Conservation (phyloP, 2,329 filamentous ascomycete genomes). For the Phialemoniopsis sp. region DNA sequence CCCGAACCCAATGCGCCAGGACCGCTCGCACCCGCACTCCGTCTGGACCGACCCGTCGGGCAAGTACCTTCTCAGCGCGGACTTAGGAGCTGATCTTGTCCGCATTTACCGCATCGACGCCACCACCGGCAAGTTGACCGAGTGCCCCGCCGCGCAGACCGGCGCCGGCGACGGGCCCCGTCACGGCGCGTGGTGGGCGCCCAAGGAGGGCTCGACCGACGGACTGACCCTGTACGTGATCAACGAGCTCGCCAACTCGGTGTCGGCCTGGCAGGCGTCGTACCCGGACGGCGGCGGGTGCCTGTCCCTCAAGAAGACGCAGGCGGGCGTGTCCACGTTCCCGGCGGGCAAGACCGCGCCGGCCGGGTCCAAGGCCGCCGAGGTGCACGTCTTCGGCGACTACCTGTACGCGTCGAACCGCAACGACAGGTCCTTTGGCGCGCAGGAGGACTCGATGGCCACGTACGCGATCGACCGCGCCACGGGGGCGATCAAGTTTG, state of each 20-base stretch:
- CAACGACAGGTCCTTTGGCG: constrained; percentile 52
- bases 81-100: constrained; percentile 40
- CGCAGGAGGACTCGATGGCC: constrained; percentile 49
- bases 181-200: constrained; percentile 46
- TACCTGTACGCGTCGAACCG: constrained; percentile 61
- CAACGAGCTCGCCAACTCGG: constrained; percentile 43
- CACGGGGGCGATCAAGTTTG: constrained; percentile 45
- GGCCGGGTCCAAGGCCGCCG: constrained; percentile 45
- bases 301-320: constrained; percentile 37
- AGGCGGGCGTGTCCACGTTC: constrained; percentile 39
- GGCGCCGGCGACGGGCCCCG: constrained; percentile 46
- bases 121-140: constrained; percentile 35
- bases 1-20: constrained; percentile 42
- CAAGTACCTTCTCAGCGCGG: constrained; percentile 43
- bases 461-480: constrained; percentile 41
- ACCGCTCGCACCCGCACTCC: constrained; percentile 50
- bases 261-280: constrained; percentile 43
- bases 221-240: constrained; percentile 23
- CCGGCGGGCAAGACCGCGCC: constrained; percentile 34
- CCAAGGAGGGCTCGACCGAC: constrained; percentile 16
- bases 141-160: constrained; percentile 35
- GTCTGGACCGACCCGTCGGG: constrained; percentile 44
- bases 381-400: constrained; percentile 47
- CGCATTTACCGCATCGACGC: constrained; percentile 28
- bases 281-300: constrained; percentile 38